A percentile compares a stretch with the other conserved stretches of the same genome.
Evolutionary conservation across 805 yeast species (phyloP).

Genomic region (Metschnikowia sp.): DNA sequence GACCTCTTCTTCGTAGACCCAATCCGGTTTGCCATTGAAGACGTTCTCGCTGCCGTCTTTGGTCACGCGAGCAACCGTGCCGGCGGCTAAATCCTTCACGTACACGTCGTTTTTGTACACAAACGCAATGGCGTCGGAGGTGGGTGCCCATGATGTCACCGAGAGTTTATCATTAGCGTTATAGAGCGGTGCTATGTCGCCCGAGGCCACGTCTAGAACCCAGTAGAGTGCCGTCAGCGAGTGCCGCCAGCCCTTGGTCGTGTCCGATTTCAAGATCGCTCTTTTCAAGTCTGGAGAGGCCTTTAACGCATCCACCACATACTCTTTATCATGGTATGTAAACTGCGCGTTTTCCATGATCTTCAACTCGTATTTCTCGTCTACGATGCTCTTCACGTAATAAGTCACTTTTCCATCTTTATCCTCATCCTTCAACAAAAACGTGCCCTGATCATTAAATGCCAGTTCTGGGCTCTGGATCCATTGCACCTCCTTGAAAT

Average conservation of each 20-base stretch:
- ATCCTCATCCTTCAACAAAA: conserved; percentile 36
- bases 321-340: conserved; percentile 33
- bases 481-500: conserved; percentile 65
- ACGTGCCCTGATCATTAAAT: conserved; percentile 62
- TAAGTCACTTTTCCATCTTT: conserved; percentile 47
- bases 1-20: conserved; percentile 95
- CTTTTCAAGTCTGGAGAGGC: conserved; percentile 65
- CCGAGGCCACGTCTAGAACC: conserved; percentile 16
- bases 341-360: conserved; percentile 52
- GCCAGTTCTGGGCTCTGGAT: conserved; percentile 49
- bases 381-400: conserved; percentile 50
- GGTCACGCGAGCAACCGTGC: conserved; percentile 50
- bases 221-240: conserved; percentile 19
- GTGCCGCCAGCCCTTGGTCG: conserved; percentile 44
- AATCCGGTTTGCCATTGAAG: conserved; percentile 87
- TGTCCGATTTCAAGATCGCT: conserved; percentile 60
- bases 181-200: conserved; percentile 14
- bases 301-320: conserved; percentile 49
- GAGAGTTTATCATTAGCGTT: conserved; percentile 13
- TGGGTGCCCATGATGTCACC: conserved; percentile 69
- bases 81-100: conserved; percentile 37
- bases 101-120: conserved; percentile 71
- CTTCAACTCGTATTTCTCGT: conserved; percentile 40
- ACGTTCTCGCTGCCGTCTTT: conserved; percentile 65
- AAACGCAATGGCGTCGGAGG: conserved; percentile 60